Conservation (phyloP, 768 basidiomycete species). For the Ramaria sp. region DNA sequence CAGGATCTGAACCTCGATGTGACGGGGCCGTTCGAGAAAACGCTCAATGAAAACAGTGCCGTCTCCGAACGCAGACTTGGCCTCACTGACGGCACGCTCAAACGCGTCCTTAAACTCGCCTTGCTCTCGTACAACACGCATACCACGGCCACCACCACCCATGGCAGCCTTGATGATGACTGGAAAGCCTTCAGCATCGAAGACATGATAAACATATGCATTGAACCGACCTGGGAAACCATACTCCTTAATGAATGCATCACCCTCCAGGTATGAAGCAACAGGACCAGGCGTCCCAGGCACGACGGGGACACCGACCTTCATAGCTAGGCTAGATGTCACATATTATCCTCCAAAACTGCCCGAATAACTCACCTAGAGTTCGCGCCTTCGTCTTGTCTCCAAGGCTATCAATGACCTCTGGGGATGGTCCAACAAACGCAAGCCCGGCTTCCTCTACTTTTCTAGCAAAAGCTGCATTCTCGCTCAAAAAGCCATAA, state of each 20-base stretch:
- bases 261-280: constrained; percentile 64
- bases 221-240: constrained; percentile 75
- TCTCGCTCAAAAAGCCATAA: constrained; percentile 97
- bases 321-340: constrained; percentile 48
- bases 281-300: constrained; percentile 98
- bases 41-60: constrained; percentile 99
- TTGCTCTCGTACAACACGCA: constrained; percentile 96
- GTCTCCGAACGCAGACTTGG: constrained; percentile 94
- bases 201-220: background rate
- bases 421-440: constrained; percentile 91
- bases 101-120: constrained; percentile 84
- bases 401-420: constrained; percentile 94
- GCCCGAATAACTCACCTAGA: constrained; percentile 43
- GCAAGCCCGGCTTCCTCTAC: constrained; percentile 96
- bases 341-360: background rate
- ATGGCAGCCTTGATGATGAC: constrained; percentile 99
- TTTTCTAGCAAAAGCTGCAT: constrained; percentile 93
- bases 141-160: constrained; percentile 97
- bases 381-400: constrained; percentile 98
- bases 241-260: constrained; percentile 86
- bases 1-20: constrained; percentile 95
- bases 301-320: constrained; percentile 88
- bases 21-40: constrained; percentile 90
- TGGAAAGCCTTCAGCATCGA: constrained; percentile 18
- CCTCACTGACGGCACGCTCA: constrained; percentile 88